Evolutionary conservation across 352 stramenopile genomes (phyloP).

Genomic region (Globisporangium barbulae): DNA sequence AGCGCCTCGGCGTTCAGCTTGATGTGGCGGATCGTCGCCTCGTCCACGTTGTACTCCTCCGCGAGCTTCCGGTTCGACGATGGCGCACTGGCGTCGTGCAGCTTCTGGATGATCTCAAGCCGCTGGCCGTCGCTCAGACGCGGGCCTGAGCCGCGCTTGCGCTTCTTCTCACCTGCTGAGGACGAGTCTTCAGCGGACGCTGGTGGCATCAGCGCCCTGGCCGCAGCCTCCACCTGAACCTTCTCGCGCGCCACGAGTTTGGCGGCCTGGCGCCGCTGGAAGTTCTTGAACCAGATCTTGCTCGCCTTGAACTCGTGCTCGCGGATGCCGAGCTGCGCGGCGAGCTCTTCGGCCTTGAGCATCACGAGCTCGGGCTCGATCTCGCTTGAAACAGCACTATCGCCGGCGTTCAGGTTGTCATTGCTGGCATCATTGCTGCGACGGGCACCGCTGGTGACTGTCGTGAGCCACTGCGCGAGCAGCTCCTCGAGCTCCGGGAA

Average conservation of each 20-base stretch:
- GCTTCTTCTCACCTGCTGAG: conserved; percentile 4
- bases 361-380: not conserved
- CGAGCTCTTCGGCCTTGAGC: conserved; percentile 14
- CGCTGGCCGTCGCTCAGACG: conserved; percentile 15
- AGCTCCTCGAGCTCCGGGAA: conserved; percentile 16
- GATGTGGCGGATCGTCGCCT: conserved; percentile 17
- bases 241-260: not conserved
- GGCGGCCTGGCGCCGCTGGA: conserved; percentile 10
- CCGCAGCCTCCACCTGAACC: not conserved
- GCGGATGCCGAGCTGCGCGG: conserved; percentile 1
- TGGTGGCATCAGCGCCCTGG: not conserved
- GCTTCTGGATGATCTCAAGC: conserved; percentile 18
- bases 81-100: conserved; percentile 2
- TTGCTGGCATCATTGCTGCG: not conserved
- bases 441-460: not conserved
- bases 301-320: conserved; percentile 16
- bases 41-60: conserved; percentile 13
- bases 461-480: conserved; percentile 11
- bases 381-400: not conserved
- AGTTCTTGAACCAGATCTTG: conserved; percentile 12
- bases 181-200: not conserved
- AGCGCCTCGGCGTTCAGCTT: conserved; percentile 13
- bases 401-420: not conserved
- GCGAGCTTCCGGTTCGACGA: conserved; percentile 17
- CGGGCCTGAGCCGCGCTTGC: conserved; percentile 15